Evolutionary conservation across 495 filamentous ascomycete genomes (phyloP).

Genomic region (Achaetomiella virescens): DNA sequence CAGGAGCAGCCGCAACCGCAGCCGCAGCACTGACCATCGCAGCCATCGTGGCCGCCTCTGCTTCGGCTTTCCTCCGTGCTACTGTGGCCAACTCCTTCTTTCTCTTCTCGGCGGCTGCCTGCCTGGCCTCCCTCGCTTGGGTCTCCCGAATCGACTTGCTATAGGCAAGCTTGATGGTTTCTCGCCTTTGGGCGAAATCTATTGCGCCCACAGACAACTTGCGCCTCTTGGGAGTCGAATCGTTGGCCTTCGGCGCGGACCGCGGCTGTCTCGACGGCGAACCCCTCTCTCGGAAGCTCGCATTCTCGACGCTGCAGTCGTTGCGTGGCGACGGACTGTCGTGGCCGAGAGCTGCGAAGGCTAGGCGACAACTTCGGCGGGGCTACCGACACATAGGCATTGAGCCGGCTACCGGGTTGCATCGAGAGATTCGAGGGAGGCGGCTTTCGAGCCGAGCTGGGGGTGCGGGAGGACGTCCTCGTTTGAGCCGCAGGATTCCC

Average conservation of each 20-base stretch:
- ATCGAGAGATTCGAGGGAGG: constrained; percentile 27
- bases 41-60: constrained; percentile 25
- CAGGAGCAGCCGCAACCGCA: constrained; percentile 8
- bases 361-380: constrained; percentile 55
- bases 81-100: constrained; percentile 38
- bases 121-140: constrained; percentile 52
- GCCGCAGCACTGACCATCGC: constrained; percentile 19
- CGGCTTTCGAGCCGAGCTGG: constrained; percentile 26
- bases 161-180: constrained; percentile 73
- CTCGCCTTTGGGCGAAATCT: constrained; percentile 71
- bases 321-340: constrained; percentile 74
- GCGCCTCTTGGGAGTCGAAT: constrained; percentile 33
- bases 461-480: constrained; percentile 35
- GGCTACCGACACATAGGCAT: constrained; percentile 47
- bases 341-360: constrained; percentile 72
- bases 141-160: constrained; percentile 67
- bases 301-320: constrained; percentile 58
- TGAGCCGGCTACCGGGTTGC: constrained; percentile 37
- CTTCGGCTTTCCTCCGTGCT: constrained; percentile 27
- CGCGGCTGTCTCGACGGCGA: constrained; percentile 36
- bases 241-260: constrained; percentile 28
- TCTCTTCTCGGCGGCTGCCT: constrained; percentile 37
- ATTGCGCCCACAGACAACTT: constrained; percentile 57
- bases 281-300: constrained; percentile 40
- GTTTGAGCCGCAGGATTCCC: constrained; percentile 22